These are phyloP conservation scores for Xylaria arbuscula DNA, from an alignment of 2,329 filamentous ascomycete genomes.

Conservation along the genomic window DNA sequence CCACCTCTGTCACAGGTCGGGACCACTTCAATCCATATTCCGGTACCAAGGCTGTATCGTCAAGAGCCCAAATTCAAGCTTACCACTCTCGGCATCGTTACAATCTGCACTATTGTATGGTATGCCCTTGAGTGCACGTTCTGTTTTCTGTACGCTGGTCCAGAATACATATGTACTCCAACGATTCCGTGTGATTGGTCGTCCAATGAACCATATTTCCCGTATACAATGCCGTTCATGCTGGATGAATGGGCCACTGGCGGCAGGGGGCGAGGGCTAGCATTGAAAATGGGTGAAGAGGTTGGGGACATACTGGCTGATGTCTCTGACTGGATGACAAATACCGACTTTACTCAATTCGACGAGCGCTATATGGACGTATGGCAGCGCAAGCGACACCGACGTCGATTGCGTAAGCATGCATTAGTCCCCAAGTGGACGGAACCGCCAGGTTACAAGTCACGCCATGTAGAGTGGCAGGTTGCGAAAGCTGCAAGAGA, in stretches of 20 bases:
- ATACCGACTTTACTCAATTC: slow-evolving; percentile 58
- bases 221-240: slow-evolving; percentile 70
- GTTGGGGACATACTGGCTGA: slow-evolving; percentile 62
- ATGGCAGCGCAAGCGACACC: slow-evolving; percentile 60
- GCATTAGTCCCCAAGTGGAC: slow-evolving; percentile 55
- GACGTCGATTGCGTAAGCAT: slow-evolving; percentile 62
- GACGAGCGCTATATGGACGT: slow-evolving; percentile 59
- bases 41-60: slow-evolving; percentile 61
- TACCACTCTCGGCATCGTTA: slow-evolving; percentile 60
- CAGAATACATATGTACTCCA: slow-evolving; percentile 59
- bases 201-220: slow-evolving; percentile 68
- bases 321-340: slow-evolving; percentile 57
- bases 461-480: slow-evolving; percentile 60
- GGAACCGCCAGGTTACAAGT: slow-evolving; percentile 55
- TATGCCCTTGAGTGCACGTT: slow-evolving; percentile 64
- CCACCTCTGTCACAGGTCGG: slow-evolving; percentile 37
- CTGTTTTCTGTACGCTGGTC: slow-evolving; percentile 66
- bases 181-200: slow-evolving; percentile 64
- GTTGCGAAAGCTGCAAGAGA: slow-evolving; percentile 55
- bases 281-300: slow-evolving; percentile 56
- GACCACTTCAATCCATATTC: slow-evolving; percentile 54
- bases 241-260: slow-evolving; percentile 70
- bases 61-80: slow-evolving; percentile 58
- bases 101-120: slow-evolving; percentile 63
- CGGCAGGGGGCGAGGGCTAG: slow-evolving; percentile 59